phyloP scores from a whole-genome alignment of 2,329 filamentous ascomycete species.

The Colletotrichum melonis region DNA sequence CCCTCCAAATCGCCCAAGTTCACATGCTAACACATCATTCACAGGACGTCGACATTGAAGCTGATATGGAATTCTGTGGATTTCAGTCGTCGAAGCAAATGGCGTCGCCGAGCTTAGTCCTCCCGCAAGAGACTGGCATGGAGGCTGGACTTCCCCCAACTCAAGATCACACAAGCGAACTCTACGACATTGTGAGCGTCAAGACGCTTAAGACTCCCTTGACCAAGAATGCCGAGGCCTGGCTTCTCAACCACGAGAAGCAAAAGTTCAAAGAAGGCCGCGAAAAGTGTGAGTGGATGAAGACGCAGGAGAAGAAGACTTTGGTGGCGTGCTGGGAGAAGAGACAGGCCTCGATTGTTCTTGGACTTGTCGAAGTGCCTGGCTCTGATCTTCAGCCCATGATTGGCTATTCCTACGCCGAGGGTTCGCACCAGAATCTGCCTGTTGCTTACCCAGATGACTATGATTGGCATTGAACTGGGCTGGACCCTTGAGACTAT shows the following conservation, averaged over 20 bases:
- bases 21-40: background rate
- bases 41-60: background rate
- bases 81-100: background rate
- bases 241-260: background rate
- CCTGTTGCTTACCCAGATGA: background rate
- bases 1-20: background rate
- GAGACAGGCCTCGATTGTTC: conserved; percentile 24
- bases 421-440: conserved; percentile 11
- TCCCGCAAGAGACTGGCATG: too few species aligned
- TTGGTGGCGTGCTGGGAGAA: conserved; percentile 23
- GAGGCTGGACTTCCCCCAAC: background rate
- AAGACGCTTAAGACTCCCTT: background rate
- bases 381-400: background rate
- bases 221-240: background rate
- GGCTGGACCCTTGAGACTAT: background rate
- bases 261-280: background rate
- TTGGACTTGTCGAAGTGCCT: conserved; percentile 33
- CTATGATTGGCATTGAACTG: background rate
- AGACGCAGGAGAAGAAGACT: background rate
- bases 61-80: background rate
- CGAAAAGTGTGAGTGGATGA: conserved; percentile 4
- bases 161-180: background rate
- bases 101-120: background rate
- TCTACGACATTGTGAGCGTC: background rate
- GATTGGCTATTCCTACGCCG: background rate